A percentile compares a stretch with the other conserved stretches of the same genome.
Evolutionary conservation across 176 grass and related monocot genomes (phyloP).

Genomic region (Canna indica): DNA sequence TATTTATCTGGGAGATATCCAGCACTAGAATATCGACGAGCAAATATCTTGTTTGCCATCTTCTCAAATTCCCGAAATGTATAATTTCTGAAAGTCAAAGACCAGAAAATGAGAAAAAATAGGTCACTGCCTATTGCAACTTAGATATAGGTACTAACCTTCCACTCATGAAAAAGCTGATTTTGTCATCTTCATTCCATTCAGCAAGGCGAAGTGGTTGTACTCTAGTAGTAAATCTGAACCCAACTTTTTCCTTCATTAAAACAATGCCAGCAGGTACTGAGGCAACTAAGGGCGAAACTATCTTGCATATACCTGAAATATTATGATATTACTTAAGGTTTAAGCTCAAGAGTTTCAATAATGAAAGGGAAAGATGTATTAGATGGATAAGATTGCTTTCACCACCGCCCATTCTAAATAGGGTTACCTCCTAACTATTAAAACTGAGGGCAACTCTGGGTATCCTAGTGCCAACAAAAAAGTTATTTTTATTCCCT

Average conservation of each 20-base stretch:
- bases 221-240: conserved; percentile 95
- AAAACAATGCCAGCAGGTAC: conserved; percentile 79
- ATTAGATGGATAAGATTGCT: neutral
- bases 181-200: conserved; percentile 72
- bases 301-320: conserved; percentile 95
- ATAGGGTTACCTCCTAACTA: no score
- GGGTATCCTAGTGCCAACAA: no score
- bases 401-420: no score
- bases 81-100: conserved; percentile 62
- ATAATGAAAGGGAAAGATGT: neutral
- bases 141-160: conserved; percentile 32
- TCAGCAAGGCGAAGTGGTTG: conserved; percentile 83
- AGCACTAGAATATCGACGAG: conserved; percentile 72
- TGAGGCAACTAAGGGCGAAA: conserved; percentile 58
- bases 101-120: neutral
- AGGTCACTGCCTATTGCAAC: neutral
- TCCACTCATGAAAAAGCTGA: conserved; percentile 97
- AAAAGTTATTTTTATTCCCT: no score
- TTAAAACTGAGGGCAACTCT: no score
- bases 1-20: conserved; percentile 66
- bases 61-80: conserved; percentile 89
- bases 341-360: neutral
- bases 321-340: neutral
- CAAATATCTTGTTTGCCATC: conserved; percentile 87
- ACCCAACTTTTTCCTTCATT: conserved; percentile 70